Base-by-base conservation (phyloP, 208 protist species). In the Borovskyia barvae region DNA sequence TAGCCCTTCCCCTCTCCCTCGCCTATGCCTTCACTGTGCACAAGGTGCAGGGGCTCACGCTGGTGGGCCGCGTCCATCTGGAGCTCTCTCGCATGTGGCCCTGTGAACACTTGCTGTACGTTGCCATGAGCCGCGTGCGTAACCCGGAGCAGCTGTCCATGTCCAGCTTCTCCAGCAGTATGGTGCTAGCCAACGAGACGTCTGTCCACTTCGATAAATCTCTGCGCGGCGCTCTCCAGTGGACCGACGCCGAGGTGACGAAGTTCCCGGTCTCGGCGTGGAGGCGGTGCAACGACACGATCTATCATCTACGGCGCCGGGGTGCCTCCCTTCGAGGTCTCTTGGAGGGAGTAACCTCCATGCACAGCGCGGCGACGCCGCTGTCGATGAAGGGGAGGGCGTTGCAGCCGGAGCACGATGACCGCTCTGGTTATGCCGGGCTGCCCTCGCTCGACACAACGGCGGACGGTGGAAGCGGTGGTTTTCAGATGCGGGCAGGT, bases 21-120 rank as follows among this genome's bases (percentile, higher is more conserved):
- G 87, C 87, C 53, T 94, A 92, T 60, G 87, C 87, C 68, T 94
- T 94, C 67, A 94, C 87, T 7, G 87, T 94, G 66, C 87, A 94
- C 71, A 94, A 94, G 72, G 84, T 91, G 66, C 87, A 94, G 71
- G 87, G 87, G 1, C 66, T 94, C 47, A 92, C 84, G 28, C 68
- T 94, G 17, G 82, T 91, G 25, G 82, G 87, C 11, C 87, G 84
- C 30, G 87, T 94, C 49, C 87, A 94, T 66, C 80, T 94, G 24
- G 81, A 94, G 67, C 84, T 94, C 40, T 87, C 81, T 29, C 79
- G 82, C 54, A 94, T 94, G 87, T 94, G 87, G 87, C 84, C 87
- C 20, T 94, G 87, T 57, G 84, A 91, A 62, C 87, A 94, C 52
- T 68, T 91, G 26, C 79, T 94, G 28, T 94, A 94, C 72, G 87